phyloP scores from a whole-genome alignment of 257 asterid genomes.

The Parsonsia alboflavescens region DNA sequence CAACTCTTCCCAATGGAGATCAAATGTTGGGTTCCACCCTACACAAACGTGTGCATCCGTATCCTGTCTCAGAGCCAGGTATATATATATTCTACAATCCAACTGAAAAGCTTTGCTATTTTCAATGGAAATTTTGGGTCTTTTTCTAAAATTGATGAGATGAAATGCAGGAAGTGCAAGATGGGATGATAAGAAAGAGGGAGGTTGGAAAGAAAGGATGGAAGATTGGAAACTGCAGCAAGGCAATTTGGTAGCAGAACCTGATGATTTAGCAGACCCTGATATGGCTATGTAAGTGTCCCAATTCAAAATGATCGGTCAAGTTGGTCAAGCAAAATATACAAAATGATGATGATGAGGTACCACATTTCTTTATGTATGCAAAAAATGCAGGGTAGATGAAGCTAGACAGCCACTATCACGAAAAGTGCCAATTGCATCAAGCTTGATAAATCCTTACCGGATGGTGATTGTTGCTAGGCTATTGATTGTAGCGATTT shows the following conservation, averaged over 20 bases:
- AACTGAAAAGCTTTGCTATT: not conserved
- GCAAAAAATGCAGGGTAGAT: constrained; percentile 59
- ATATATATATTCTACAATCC: not conserved
- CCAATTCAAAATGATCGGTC: not conserved
- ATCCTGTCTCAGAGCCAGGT: constrained; percentile 63
- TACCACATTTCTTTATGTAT: not conserved
- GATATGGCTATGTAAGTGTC: constrained; percentile 69
- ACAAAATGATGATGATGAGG: not conserved
- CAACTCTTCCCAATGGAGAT: constrained; percentile 65
- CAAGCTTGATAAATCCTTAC: constrained; percentile 90
- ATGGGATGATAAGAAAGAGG: constrained; percentile 82
- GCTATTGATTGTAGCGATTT: constrained; percentile 67
- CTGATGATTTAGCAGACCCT: constrained; percentile 59
- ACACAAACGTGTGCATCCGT: constrained; percentile 87
- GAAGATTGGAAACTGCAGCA: constrained; percentile 96
- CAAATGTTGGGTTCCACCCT: constrained; percentile 56
- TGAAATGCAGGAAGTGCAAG: constrained; percentile 56
- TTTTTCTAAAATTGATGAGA: not conserved
- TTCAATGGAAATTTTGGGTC: not conserved
- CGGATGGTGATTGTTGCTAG: constrained; percentile 91
- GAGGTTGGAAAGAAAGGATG: constrained; percentile 93
- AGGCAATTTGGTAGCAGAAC: constrained; percentile 62
- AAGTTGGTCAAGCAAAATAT: not conserved
- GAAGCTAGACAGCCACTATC: constrained; percentile 95
- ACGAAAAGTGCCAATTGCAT: constrained; percentile 90